These are phyloP conservation scores for Trypanosoma platydactyli DNA, from an alignment of 208 protist species.

Conservation along the genomic window DNA sequence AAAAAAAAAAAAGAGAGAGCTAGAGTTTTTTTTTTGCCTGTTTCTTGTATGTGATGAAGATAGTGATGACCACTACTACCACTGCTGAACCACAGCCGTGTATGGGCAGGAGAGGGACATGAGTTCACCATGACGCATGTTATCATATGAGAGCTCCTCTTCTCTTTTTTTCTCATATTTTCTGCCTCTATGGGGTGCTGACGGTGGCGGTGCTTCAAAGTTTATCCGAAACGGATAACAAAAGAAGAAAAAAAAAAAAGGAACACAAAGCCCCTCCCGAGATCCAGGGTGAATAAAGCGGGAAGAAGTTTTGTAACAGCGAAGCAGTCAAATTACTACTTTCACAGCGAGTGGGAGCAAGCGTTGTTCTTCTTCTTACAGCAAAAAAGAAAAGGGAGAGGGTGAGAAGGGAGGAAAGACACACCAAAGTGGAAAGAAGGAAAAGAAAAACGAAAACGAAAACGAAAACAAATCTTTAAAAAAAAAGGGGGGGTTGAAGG, in stretches of 20 bases:
- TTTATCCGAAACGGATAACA: slow-evolving; percentile 15
- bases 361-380: slow-evolving; percentile 16
- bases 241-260: slow-evolving; percentile 16
- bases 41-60: neutral
- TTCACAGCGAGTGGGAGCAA: neutral
- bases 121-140: no score
- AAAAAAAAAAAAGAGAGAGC: slow-evolving; percentile 2
- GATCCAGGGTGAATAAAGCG: neutral
- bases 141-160: no score
- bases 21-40: neutral
- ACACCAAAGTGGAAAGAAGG: neutral
- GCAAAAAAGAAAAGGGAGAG: neutral
- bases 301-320: slow-evolving; percentile 1
- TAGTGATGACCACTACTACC: no score
- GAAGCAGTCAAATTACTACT: neutral
- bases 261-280: no score
- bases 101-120: no score
- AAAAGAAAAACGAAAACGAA: slow-evolving; percentile 14
- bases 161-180: neutral
- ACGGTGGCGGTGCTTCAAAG: slow-evolving; percentile 9
- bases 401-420: neutral
- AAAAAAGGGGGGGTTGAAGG: neutral
- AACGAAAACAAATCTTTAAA: no score
- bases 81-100: no score
- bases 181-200: neutral